Base-by-base conservation (phyloP, 768 basidiomycete species). In the Mycena rosella region DNA sequence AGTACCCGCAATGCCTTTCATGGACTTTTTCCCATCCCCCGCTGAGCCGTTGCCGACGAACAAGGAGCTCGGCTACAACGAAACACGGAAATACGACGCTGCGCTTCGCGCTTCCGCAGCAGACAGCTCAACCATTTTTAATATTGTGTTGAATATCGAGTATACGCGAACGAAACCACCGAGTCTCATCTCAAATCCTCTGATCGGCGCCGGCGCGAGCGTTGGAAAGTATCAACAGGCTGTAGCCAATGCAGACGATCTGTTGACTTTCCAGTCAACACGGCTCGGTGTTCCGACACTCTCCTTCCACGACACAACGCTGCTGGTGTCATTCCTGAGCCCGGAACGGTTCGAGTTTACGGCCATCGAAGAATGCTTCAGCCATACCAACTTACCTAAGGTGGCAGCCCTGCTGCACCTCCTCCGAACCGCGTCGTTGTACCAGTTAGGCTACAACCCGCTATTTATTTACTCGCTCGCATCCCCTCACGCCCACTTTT, bases 51-150 rank as follows among this genome's bases (percentile, higher is more conserved):
- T 40, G 24, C 55, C 55, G 22, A n/a, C n/a, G 53, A 5, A 36
- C 32, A n/a, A 51, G 24, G 36, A 63, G 45, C 61, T 5, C 15
- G 65, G 44, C 34, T 66, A 66, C 65, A 42, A 48, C 4, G 54
- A 60, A 24, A 24, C 0, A 13, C 29, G 65, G 22, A 59, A 27
- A 32, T 47, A 29, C 51, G 51, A 52, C 30, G 51, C 57, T 22
- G 6, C 57, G 22, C 65, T 60, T 29, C 65, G 63, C 49, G 47
- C 63, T 58, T 58, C 18, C 47, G 34, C 63, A 40, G 63, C 63
- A 27, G 26, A 27, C 3, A 10, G 1, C 11, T 49, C 63, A 27
- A 65, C n/a, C n/a, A n/a, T n/a, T n/a, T n/a, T n/a, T n/a, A n/a
- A n/a, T n/a, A n/a, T n/a, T n/a, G n/a, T n/a, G n/a, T n/a, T n/a